Evolutionary conservation across 2,329 filamentous ascomycete genomes (phyloP).

Genomic region (Cladosporium sp.): DNA sequence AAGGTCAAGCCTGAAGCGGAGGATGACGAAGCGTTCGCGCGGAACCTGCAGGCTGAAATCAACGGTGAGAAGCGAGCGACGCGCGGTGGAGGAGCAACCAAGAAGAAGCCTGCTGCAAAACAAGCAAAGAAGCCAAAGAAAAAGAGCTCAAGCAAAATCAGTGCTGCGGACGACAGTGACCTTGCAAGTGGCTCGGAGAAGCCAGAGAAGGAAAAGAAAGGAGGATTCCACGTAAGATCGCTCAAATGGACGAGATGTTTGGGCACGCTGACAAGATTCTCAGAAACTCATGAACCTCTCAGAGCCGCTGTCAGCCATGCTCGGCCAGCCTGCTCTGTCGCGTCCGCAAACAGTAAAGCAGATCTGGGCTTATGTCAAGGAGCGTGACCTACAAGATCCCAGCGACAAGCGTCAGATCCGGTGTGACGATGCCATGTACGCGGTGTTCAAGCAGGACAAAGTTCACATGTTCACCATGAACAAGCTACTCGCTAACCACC

Average conservation of each 20-base stretch:
- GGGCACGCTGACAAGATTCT: not conserved
- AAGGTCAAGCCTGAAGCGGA: constrained; percentile 62
- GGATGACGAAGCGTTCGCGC: constrained; percentile 86
- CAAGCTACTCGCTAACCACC: constrained; percentile 85
- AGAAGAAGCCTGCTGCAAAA: constrained; percentile 57
- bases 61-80: constrained; percentile 76
- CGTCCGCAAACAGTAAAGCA: constrained; percentile 95
- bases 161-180: constrained; percentile 78
- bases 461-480: constrained; percentile 99
- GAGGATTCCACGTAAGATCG: constrained; percentile 76
- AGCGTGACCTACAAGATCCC: constrained; percentile 84
- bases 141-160: constrained; percentile 71
- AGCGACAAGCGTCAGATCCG: constrained; percentile 87
- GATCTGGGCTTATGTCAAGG: constrained; percentile 94
- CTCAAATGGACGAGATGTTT: not conserved
- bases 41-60: constrained; percentile 88
- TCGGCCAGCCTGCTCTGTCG: constrained; percentile 77
- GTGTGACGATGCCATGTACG: constrained; percentile 88
- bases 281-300: constrained; percentile 76
- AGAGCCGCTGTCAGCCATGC: constrained; percentile 66
- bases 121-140: constrained; percentile 73
- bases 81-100: constrained; percentile 67
- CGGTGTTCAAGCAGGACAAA: constrained; percentile 85
- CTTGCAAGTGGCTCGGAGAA: constrained; percentile 59
- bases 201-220: constrained; percentile 70